These are phyloP conservation scores for Cytospora paraplurivora DNA, from an alignment of 2,329 filamentous ascomycete genomes.

Conservation along the genomic window DNA sequence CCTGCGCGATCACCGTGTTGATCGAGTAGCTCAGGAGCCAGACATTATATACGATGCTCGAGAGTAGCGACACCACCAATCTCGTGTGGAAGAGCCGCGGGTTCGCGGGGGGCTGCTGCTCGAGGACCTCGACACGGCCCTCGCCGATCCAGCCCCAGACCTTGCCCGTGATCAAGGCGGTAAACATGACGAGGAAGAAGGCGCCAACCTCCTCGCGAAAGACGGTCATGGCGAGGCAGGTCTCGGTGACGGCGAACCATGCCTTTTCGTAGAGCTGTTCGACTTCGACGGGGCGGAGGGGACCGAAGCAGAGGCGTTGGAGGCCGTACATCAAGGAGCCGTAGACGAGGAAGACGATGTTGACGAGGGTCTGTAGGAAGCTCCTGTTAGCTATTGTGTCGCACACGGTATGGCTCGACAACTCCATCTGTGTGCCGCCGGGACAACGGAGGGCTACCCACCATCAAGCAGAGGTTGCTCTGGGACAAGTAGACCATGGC, in stretches of 20 bases:
- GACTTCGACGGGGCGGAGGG: constrained; percentile 87
- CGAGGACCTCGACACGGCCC: constrained; percentile 87
- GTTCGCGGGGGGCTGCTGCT: constrained; percentile 91
- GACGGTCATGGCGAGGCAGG: constrained; percentile 95
- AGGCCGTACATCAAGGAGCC: constrained; percentile 81
- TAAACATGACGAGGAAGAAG: constrained; percentile 97
- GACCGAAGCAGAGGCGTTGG: constrained; percentile 87
- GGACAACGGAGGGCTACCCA: constrained; percentile 44
- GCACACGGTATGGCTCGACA: neutral
- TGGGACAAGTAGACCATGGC: constrained; percentile 96
- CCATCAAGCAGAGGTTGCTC: constrained; percentile 93
- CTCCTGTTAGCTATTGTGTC: neutral
- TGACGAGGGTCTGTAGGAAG: constrained; percentile 76
- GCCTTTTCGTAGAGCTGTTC: constrained; percentile 97
- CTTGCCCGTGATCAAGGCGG: constrained; percentile 87
- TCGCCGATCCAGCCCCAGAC: constrained; percentile 99
- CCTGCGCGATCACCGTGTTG: constrained; percentile 79
- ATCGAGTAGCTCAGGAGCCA: constrained; percentile 82
- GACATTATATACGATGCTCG: constrained; percentile 79
- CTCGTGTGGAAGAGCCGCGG: constrained; percentile 85
- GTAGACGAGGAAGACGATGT: constrained; percentile 81
- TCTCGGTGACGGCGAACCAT: constrained; percentile 98
- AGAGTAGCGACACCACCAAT: constrained; percentile 73
- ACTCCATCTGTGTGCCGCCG: neutral
- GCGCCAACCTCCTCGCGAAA: constrained; percentile 93